Evolutionary conservation across 2,329 filamentous ascomycete genomes (phyloP), one percentile per base, ranked within the genome.

Genomic region (Fusarium tuaranense): DNA sequence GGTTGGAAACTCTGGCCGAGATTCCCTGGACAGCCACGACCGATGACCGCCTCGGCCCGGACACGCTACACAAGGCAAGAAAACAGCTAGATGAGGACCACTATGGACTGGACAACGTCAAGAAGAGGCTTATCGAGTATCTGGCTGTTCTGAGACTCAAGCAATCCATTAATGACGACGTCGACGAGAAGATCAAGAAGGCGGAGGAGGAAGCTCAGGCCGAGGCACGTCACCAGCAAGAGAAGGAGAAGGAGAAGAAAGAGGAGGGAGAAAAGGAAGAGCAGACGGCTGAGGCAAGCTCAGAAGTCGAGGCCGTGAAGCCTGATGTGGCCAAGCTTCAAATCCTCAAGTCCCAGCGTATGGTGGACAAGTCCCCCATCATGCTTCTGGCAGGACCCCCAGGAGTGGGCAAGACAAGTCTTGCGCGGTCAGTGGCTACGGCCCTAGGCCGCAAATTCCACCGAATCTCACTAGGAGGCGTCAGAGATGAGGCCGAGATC

Each of bases 401-500:
- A 2, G 97, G 97, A 58, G 95, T 96, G 4, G 97, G 97, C 74
- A 99, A 99, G 88, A 99, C 97, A 0, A 98, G 95, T 78, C 87
- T 99, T 55, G 97, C 97, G 34, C 95, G 95, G 78, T 98, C 96
- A 1, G 92, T 99, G 27, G 97, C 97, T 2, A 94, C 94, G 18
- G 95, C 97, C 2, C 88, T 99, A 13, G 96, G 96, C 18, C 92
- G 97, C 73, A 97, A 98, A 82, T 99, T 99, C 83, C 96, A 99
- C 83, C 92, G 97, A 55, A 98, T 99, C 78, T 98, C 97, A 5
- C 91, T 99, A 5, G 97, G 97, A 70, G 97, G 97, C 77, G 96
- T 99, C 4, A 89, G 97, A 65, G 97, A 99, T 79, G 97, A 99
- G 83, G 97, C 97, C 18, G 97, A 99, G 84, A 98, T 99, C 70